Base-by-base conservation (phyloP, 768 basidiomycete species). In the Pisolithus albus region DNA sequence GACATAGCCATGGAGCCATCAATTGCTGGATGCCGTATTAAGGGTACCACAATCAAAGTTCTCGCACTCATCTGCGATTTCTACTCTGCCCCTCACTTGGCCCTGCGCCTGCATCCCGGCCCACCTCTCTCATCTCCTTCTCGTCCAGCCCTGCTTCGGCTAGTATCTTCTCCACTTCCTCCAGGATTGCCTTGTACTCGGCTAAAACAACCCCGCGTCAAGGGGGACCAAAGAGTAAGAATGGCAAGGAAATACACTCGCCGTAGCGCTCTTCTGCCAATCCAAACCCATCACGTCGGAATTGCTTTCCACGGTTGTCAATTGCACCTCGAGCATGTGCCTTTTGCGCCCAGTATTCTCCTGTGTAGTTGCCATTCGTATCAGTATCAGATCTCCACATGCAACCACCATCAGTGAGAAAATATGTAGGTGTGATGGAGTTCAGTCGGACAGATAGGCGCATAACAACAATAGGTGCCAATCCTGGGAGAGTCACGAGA, bases 81-180 rank as follows among this genome's bases (percentile, higher is more conserved):
- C 86, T 73, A 65, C 77, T 87, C 59, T 80, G 74, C 7, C 72
- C 76, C 24, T 59, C 59, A 13, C 70, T 69, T 4, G 65, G 67
- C 26, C 50, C 61, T 52, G 64, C 49, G 69, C 74, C 76, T 16
- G 71, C 75, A 4, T 81, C 82, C 21, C 77, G 77, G 53, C 70
- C 72, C 11, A 36, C 32, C 23, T 47, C 46, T 58, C 74, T 74
- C 78, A 90, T 87, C 59, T 91, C 88, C 19, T 88, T 85, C 54
- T 88, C 86, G 52, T 93, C 88, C 47, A 93, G 65, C 0, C 90
- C 92, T 0, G 92, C 91, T 58, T 90, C 89, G 9, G 78, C 80
- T 47, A 92, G 66, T 40, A 93, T 92, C 57, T 78, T 84, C 62
- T 91, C 89, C 2, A 92, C 85, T 62, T 93, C 88, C 55, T 83